Percentiles rank a stretch among this genome's conserved stretches.
phyloP scores from a whole-genome alignment of 768 basidiomycete genomes.

The Coprinopsis marcescibilis region DNA sequence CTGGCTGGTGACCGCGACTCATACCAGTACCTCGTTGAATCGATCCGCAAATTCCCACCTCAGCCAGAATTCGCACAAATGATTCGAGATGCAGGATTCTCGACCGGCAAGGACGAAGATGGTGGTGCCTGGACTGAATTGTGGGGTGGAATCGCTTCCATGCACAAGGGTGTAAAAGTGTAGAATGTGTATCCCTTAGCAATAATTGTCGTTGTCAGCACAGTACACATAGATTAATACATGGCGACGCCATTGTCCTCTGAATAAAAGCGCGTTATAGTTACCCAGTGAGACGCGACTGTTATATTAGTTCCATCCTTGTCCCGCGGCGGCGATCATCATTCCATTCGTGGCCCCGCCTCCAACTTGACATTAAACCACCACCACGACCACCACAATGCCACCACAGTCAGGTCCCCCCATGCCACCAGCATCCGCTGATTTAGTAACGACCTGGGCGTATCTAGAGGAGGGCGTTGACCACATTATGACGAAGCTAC shows the following conservation, averaged over 20 bases:
- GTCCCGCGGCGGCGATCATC: no score
- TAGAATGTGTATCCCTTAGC: conserved; percentile 25
- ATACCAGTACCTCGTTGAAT: conserved; percentile 97
- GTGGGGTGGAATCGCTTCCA: conserved; percentile 83
- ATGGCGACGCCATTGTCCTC: background rate
- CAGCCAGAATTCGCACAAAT: conserved; percentile 85
- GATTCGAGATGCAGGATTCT: conserved; percentile 83
- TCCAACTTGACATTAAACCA: conserved; percentile 15
- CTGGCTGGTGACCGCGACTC: conserved; percentile 92
- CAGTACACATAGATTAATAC: no score
- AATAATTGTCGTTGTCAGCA: background rate
- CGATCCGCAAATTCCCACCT: conserved; percentile 88
- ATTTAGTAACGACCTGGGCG: conserved; percentile 80
- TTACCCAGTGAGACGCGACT: conserved; percentile 5
- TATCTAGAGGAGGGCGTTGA: conserved; percentile 86
- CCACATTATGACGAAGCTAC: conserved; percentile 88
- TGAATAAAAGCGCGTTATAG: background rate
- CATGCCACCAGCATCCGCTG: conserved; percentile 65
- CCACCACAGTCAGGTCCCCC: conserved; percentile 29
- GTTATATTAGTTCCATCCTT: conserved; percentile 25
- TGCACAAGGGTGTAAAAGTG: conserved; percentile 81
- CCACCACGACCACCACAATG: conserved; percentile 28
- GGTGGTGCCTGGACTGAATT: conserved; percentile 83
- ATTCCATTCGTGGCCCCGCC: conserved; percentile 8
- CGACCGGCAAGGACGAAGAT: conserved; percentile 62